These are phyloP conservation scores for Cairneyella variabilis DNA, from an alignment of 495 filamentous ascomycete genomes.

Conservation along the genomic window DNA sequence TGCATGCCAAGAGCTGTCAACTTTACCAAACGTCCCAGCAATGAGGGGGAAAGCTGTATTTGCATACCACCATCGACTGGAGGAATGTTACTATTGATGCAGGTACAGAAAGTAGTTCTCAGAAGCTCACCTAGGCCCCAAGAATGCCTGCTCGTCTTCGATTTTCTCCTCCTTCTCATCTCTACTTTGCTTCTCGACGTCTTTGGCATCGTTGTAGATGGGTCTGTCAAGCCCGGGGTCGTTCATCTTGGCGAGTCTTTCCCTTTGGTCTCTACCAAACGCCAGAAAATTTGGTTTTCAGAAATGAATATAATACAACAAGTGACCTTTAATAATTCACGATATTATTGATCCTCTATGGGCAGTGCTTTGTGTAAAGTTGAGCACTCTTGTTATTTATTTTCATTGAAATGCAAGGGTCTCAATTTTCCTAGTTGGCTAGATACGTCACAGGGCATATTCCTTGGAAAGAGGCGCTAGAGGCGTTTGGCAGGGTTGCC, in stretches of 20 bases:
- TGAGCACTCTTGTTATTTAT: too few relatives aligned
- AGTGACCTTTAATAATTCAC: too few relatives aligned
- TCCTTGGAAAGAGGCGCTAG: too few relatives aligned
- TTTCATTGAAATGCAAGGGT: too few relatives aligned
- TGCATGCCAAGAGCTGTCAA: too few relatives aligned
- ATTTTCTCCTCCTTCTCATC: slow-evolving; percentile 19
- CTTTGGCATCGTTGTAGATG: slow-evolving; percentile 43
- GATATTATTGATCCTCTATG: too few relatives aligned
- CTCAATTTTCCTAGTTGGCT: too few relatives aligned
- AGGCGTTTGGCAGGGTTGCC: too few relatives aligned
- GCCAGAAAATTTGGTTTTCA: too few relatives aligned
- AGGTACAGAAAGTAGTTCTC: neutral
- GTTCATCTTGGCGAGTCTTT: slow-evolving; percentile 41
- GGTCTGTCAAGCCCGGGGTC: slow-evolving; percentile 54
- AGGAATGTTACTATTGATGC: neutral
- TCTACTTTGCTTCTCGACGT: slow-evolving; percentile 38
- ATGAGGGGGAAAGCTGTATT: slow-evolving; percentile 66
- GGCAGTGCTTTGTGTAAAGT: too few relatives aligned
- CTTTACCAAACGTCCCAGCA: slow-evolving; percentile 46
- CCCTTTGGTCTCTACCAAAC: neutral
- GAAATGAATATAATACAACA: too few relatives aligned
- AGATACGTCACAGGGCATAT: too few relatives aligned
- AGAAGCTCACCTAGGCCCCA: slow-evolving; percentile 19
- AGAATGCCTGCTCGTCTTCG: slow-evolving; percentile 24
- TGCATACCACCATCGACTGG: slow-evolving; percentile 79